Percentiles rank a stretch among this genome's conserved stretches.
Conservation (phyloP, 2,329 filamentous ascomycete genomes). For the Scytalidium lignicola region DNA sequence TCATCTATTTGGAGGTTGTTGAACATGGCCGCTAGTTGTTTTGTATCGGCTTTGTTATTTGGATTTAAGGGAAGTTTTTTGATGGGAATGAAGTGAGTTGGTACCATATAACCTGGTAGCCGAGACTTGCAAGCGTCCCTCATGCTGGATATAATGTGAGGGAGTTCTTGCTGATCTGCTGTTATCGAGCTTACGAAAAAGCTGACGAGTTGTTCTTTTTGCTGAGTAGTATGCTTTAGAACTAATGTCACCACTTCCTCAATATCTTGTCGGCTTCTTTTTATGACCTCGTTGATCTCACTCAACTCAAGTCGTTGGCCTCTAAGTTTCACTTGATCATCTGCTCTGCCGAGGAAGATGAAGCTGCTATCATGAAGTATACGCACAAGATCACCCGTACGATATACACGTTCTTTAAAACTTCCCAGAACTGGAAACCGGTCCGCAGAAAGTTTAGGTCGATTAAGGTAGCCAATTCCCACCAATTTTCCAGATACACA, state of each 20-base stretch:
- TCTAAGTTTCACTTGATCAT: slow-evolving; percentile 88
- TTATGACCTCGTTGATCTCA: slow-evolving; percentile 84
- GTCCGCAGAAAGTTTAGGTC: slow-evolving; percentile 69
- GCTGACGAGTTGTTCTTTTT: slow-evolving; percentile 78
- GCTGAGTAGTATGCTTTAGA: slow-evolving; percentile 61
- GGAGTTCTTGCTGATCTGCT: slow-evolving; percentile 21
- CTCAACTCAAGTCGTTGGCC: slow-evolving; percentile 85
- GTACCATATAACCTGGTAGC: slow-evolving; percentile 85
- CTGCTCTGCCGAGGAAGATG: slow-evolving; percentile 80
- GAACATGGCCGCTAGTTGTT: slow-evolving; percentile 63
- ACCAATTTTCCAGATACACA: slow-evolving; percentile 85
- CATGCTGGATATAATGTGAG: slow-evolving; percentile 40
- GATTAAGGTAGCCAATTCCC: slow-evolving; percentile 82
- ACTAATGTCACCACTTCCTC: slow-evolving; percentile 72
- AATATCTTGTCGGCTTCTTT: slow-evolving; percentile 51
- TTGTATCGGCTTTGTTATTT: slow-evolving; percentile 85
- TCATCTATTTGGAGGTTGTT: slow-evolving; percentile 49
- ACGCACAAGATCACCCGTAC: slow-evolving; percentile 84
- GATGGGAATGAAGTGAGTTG: slow-evolving; percentile 73
- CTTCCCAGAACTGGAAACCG: slow-evolving; percentile 63
- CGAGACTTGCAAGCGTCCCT: slow-evolving; percentile 60
- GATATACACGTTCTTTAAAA: slow-evolving; percentile 64
- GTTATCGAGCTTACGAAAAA: slow-evolving; percentile 52
- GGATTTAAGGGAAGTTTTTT: slow-evolving; percentile 71
- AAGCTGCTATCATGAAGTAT: slow-evolving; percentile 76